These are phyloP conservation scores for Cyclostephanos invisitatus DNA, from an alignment of 108 stramenopile species.

Conservation along the genomic window DNA sequence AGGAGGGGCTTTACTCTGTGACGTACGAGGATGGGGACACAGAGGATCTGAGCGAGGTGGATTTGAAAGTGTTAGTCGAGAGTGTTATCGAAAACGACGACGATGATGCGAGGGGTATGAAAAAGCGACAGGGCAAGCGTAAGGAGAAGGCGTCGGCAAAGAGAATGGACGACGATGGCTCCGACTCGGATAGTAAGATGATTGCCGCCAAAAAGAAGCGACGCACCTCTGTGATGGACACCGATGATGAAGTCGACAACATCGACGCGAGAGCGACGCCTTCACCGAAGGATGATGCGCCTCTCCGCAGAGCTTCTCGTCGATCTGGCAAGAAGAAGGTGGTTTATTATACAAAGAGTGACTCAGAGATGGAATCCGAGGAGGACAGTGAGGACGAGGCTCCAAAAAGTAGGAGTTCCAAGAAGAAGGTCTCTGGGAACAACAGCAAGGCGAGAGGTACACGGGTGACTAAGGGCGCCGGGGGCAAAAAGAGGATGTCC, in stretches of 20 bases:
- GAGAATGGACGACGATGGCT: background rate
- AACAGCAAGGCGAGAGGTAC: background rate
- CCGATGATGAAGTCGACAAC: background rate
- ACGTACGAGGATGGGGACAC: slow-evolving; percentile 13
- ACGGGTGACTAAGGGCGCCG: background rate
- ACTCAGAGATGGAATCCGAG: slow-evolving; percentile 17
- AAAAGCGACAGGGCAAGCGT: slow-evolving; percentile 1
- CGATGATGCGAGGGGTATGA: background rate
- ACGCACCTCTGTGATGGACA: slow-evolving; percentile 3
- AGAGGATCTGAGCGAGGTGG: slow-evolving; percentile 17
- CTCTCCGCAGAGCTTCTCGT: background rate
- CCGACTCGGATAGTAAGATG: background rate
- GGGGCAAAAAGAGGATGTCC: slow-evolving; percentile 14
- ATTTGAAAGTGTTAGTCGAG: slow-evolving; percentile 11
- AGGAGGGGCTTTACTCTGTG: background rate
- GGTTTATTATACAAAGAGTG: slow-evolving; percentile 15
- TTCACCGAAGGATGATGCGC: slow-evolving; percentile 4
- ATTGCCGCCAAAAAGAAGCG: slow-evolving; percentile 13
- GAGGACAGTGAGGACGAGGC: slow-evolving; percentile 15
- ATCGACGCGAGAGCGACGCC: background rate
- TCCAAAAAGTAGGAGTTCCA: slow-evolving; percentile 7
- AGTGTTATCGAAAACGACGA: background rate
- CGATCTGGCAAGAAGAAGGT: slow-evolving; percentile 22
- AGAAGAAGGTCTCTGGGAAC: background rate
- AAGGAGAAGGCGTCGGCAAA: background rate